Evolutionary conservation across 257 asterid species (phyloP), one percentile per base, ranked within the genome.

Genomic region (Lantana camara): DNA sequence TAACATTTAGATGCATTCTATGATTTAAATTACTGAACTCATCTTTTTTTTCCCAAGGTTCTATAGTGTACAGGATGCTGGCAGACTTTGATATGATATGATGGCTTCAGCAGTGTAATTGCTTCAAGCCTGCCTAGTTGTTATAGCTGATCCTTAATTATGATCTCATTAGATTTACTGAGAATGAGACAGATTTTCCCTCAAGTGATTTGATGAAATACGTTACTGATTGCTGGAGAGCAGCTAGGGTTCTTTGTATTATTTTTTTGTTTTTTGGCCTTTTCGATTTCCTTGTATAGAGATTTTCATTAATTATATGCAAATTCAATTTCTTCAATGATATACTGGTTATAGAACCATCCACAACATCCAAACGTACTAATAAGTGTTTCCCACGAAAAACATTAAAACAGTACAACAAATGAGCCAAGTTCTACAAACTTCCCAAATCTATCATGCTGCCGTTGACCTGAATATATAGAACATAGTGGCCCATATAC

Each of bases 1-100:
- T 92, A 70, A 92, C 98, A 1, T 92, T 92, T 77, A 80, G 98
- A 72, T 77, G 69, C 44, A 66, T 91, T 57, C 49, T 83, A 45
- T 79, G 75, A 83, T 69, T 10, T 27, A 5, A 30, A 38, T 54
- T 42, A 40, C 45, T 4, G 56, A 42, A 4, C 15, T 14, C 20
- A 15, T 35, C 22, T n/a, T n/a, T n/a, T n/a, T 29, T 10, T 5
- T 15, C 40, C 71, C n/a, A 12, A 52, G 27, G 59, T 20, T 37
- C 30, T 37, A 27, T 54, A 40, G 47, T 35, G 40, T 35, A 35
- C 1, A 37, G 45, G 55, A 53, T 22, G 20, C 40, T 67, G 15
- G 54, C 38, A 7, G 15, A 42, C 50, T 52, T 52, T 59, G 38
- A 44, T 16, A 32, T 65, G 50, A 64, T 30, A 27, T 54, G 21